A percentile compares a stretch with the other conserved stretches of the same genome.
These are phyloP conservation scores for Forsythia suspensa DNA, from an alignment of 257 asterid species.

Conservation along the genomic window DNA sequence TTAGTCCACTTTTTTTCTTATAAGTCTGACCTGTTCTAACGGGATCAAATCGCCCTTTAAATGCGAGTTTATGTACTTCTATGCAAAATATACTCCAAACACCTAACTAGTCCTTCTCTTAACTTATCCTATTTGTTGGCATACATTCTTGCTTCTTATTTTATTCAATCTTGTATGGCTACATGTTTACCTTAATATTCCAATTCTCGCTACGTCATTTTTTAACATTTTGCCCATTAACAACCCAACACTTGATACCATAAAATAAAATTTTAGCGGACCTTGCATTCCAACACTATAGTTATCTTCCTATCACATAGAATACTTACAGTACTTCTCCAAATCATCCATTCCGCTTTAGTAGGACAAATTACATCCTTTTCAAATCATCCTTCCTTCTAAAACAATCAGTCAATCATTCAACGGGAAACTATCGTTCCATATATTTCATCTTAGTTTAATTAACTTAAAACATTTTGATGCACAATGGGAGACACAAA, in stretches of 20 bases:
- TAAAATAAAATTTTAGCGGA: background rate
- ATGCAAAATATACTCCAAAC: background rate
- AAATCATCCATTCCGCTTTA: background rate
- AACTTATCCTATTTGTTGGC: background rate
- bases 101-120: background rate
- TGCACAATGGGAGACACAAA: background rate
- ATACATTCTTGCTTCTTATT: background rate
- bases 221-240: background rate
- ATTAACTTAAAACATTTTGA: background rate
- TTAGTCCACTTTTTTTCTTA: background rate
- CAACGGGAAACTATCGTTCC: too few species aligned
- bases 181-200: background rate
- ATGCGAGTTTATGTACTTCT: background rate
- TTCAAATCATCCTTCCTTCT: background rate
- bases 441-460: background rate
- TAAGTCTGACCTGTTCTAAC: background rate
- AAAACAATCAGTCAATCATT: too few species aligned
- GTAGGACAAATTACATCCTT: background rate
- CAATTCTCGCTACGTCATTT: background rate
- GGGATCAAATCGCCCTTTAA: background rate
- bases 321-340: background rate
- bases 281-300: background rate
- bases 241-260: background rate
- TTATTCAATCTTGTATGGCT: background rate
- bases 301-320: background rate